phyloP scores from a whole-genome alignment of 2,329 filamentous ascomycete genomes.

The Botrytis porri region DNA sequence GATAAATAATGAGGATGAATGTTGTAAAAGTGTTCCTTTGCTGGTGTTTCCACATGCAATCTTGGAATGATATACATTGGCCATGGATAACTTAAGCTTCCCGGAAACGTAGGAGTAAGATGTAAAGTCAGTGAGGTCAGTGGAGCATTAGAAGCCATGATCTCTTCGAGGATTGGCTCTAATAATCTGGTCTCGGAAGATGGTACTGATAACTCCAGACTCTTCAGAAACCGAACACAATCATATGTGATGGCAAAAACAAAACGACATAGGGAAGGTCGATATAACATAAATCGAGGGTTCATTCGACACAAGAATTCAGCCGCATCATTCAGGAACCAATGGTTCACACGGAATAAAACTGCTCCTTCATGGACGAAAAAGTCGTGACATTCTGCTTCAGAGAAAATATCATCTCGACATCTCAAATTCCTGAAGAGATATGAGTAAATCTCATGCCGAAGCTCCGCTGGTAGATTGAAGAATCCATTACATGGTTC shows the following conservation, averaged over 20 bases:
- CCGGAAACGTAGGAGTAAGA: slow-evolving; percentile 14
- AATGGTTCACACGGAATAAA: slow-evolving; percentile 12
- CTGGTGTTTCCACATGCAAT: slow-evolving; percentile 1
- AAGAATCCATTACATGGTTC: slow-evolving; percentile 9
- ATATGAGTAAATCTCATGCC: slow-evolving; percentile 17
- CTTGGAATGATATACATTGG: slow-evolving; percentile 18
- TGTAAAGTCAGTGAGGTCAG: slow-evolving; percentile 14
- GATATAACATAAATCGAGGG: slow-evolving; percentile 17
- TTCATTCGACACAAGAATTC: slow-evolving; percentile 17
- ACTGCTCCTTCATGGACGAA: slow-evolving; percentile 12
- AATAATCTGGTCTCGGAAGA: slow-evolving; percentile 8
- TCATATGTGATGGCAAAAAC: slow-evolving; percentile 9
- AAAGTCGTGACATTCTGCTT: slow-evolving; percentile 16
- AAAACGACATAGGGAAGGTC: slow-evolving; percentile 16
- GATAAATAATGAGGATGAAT: slow-evolving; percentile 17
- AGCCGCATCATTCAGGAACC: slow-evolving; percentile 14
- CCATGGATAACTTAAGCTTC: slow-evolving; percentile 13
- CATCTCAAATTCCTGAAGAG: slow-evolving; percentile 18
- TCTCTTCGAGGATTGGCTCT: slow-evolving; percentile 13
- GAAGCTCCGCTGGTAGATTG: slow-evolving; percentile 11
- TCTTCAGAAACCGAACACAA: slow-evolving; percentile 15
- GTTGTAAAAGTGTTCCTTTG: slow-evolving; percentile 15
- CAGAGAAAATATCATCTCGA: slow-evolving; percentile 14
- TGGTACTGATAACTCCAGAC: slow-evolving; percentile 14
- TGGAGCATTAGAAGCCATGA: slow-evolving; percentile 6